Conservation (phyloP, 345 rosid genomes). For the Clarkia xantiana region DNA sequence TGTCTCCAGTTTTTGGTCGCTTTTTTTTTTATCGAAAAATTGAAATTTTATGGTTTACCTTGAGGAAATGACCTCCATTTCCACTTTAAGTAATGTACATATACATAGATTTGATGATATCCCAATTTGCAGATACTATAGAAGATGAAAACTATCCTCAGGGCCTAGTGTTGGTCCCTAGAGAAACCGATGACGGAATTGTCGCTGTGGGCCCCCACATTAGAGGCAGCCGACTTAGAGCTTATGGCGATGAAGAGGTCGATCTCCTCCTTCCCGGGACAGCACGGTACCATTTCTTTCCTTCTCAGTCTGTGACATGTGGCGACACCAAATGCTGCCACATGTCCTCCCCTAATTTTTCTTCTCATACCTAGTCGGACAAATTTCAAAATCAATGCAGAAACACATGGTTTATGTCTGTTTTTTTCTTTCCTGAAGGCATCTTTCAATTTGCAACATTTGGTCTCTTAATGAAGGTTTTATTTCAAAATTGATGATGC, state of each 20-base stretch:
- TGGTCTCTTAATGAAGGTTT: neutral
- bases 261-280: conserved; percentile 99
- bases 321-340: too few relatives aligned
- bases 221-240: conserved; percentile 79
- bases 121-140: conserved; percentile 27
- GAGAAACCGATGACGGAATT: conserved; percentile 50
- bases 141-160: conserved; percentile 84
- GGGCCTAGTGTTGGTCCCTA: conserved; percentile 86
- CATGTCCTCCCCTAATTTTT: too few relatives aligned
- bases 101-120: conserved; percentile 9
- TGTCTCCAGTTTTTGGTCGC: neutral
- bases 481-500: neutral
- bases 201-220: conserved; percentile 80
- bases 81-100: too few relatives aligned
- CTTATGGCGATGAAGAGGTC: conserved; percentile 83
- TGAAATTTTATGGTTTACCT: too few relatives aligned
- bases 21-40: neutral
- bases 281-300: conserved; percentile 50
- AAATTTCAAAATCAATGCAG: too few relatives aligned
- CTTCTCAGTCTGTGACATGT: neutral
- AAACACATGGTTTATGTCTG: too few relatives aligned
- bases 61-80: too few relatives aligned
- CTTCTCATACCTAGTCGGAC: too few relatives aligned
- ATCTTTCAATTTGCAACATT: too few relatives aligned
- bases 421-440: too few relatives aligned